Conservation (phyloP, 805 yeast genomes). For the Schizosaccharomyces osmophilus region DNA sequence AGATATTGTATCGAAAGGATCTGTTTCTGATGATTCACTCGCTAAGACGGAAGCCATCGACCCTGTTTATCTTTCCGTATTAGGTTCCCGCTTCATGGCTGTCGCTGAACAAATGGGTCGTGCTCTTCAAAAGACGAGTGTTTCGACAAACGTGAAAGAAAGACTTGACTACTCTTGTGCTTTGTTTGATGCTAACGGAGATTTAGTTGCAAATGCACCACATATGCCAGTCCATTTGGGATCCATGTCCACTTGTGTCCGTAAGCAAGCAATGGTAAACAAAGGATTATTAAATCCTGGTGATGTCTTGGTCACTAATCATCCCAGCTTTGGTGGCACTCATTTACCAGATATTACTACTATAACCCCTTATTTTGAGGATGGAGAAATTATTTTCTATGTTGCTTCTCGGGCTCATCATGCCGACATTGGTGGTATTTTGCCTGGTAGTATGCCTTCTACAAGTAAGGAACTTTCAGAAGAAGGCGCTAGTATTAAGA, state of each 20-base stretch:
- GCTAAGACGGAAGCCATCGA: constrained; percentile 22
- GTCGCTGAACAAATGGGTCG: constrained; percentile 80
- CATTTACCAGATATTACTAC: constrained; percentile 82
- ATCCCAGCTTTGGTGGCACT: constrained; percentile 67
- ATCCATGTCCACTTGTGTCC: constrained; percentile 61
- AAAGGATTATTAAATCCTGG: constrained; percentile 38
- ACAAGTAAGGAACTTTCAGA: constrained; percentile 62
- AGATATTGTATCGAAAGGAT: constrained; percentile 8
- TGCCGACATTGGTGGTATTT: constrained; percentile 79
- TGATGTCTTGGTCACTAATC: constrained; percentile 55
- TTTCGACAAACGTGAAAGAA: constrained; percentile 64
- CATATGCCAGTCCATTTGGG: constrained; percentile 73
- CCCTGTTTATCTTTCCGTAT: constrained; percentile 50
- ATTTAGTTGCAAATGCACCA: constrained; percentile 68
- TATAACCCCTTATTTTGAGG: constrained; percentile 60
- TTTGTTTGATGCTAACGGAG: constrained; percentile 50
- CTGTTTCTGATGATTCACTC: background rate
- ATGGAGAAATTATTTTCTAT: constrained; percentile 42
- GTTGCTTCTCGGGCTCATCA: constrained; percentile 92
- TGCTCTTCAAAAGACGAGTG: constrained; percentile 54
- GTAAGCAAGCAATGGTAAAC: constrained; percentile 43
- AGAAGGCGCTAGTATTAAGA: constrained; percentile 73
- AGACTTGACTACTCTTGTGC: constrained; percentile 72
- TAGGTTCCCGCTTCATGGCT: constrained; percentile 69
- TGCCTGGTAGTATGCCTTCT: constrained; percentile 92